Conservation (phyloP, 495 filamentous ascomycete genomes). For the Podospora tetraspora region DNA sequence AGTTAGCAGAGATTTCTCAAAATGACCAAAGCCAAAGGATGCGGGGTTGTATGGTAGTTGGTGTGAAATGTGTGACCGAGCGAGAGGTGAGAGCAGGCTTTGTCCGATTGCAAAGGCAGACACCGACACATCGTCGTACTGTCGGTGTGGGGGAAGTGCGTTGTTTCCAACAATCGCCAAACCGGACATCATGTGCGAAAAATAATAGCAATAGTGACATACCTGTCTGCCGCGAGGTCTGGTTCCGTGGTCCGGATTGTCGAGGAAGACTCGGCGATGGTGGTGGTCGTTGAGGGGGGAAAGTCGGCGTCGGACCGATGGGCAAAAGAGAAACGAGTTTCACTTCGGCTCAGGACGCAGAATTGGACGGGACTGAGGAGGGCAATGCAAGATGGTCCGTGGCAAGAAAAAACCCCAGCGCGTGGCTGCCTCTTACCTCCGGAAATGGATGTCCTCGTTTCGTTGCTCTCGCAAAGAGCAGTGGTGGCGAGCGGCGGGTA, state of each 20-base stretch:
- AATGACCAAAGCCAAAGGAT: neutral
- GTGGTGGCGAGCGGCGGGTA: slow-evolving; percentile 14
- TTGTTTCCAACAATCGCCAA: neutral
- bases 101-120: neutral
- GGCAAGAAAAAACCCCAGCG: neutral
- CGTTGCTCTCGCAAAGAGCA: slow-evolving; percentile 15
- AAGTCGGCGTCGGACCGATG: slow-evolving; percentile 15
- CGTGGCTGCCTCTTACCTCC: slow-evolving; percentile 20
- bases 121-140: neutral
- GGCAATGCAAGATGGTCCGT: slow-evolving; percentile 2
- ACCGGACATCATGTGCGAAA: neutral
- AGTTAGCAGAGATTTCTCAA: neutral
- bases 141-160: neutral
- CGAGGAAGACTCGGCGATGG: slow-evolving; percentile 5
- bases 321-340: slow-evolving; percentile 15
- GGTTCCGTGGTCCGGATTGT: neutral
- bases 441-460: slow-evolving; percentile 7
- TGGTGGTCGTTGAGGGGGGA: slow-evolving; percentile 10
- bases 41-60: neutral
- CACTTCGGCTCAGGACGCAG: slow-evolving; percentile 14
- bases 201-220: neutral
- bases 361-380: neutral
- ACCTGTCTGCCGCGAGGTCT: neutral
- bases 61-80: neutral
- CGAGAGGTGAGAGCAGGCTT: neutral